phyloP scores from a whole-genome alignment of 805 yeast genomes.

The Schwanniomyces polymorphus region DNA sequence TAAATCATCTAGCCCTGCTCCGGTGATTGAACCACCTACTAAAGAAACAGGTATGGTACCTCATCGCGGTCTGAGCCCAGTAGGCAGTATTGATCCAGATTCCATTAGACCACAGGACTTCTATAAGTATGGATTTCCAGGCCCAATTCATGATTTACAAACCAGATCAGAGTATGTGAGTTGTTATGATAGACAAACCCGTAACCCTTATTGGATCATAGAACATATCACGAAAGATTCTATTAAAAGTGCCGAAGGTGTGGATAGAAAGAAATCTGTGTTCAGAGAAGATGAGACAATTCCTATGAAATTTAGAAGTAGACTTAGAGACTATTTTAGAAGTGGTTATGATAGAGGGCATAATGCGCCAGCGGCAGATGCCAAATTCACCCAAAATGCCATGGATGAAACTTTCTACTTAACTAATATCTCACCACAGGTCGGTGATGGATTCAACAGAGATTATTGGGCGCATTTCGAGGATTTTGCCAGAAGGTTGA shows the following conservation, averaged over 20 bases:
- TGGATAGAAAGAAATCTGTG: slow-evolving; percentile 76
- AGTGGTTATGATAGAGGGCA: slow-evolving; percentile 97
- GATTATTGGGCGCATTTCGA: slow-evolving; percentile 98
- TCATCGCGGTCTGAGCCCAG: neutral
- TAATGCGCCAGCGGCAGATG: slow-evolving; percentile 97
- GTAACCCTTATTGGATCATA: slow-evolving; percentile 87
- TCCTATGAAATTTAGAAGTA: slow-evolving; percentile 75
- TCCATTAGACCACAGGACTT: slow-evolving; percentile 72
- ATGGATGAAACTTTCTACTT: slow-evolving; percentile 93
- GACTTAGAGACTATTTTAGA: slow-evolving; percentile 83
- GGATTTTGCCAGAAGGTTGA: slow-evolving; percentile 78
- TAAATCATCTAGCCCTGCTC: slow-evolving; percentile 17
- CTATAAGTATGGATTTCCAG: slow-evolving; percentile 93
- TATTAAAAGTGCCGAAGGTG: slow-evolving; percentile 48
- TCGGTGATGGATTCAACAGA: slow-evolving; percentile 95
- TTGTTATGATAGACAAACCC: slow-evolving; percentile 79
- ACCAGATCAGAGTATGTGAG: slow-evolving; percentile 75
- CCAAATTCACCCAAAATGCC: slow-evolving; percentile 84
- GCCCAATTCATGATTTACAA: slow-evolving; percentile 85
- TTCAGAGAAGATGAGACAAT: slow-evolving; percentile 85
- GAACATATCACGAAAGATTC: slow-evolving; percentile 86
- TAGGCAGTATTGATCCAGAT: slow-evolving; percentile 25
- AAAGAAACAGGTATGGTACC: slow-evolving; percentile 1
- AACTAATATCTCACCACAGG: slow-evolving; percentile 94
- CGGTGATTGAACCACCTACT: slow-evolving; percentile 10